These are phyloP conservation scores for Allium cepa DNA, from an alignment of 106 monocot genomes.

Conservation along the genomic window DNA sequence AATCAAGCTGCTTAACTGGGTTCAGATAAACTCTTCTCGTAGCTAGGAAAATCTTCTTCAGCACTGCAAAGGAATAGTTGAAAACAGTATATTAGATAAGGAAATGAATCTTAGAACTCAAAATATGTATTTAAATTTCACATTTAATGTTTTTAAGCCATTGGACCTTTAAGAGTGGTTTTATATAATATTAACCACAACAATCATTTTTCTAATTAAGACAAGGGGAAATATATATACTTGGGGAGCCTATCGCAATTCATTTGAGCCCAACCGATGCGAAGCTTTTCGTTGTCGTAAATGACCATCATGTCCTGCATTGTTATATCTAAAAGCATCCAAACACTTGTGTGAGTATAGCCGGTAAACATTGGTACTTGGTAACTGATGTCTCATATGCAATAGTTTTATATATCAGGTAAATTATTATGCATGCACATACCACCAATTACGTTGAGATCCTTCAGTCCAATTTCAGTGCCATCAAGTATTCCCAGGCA, in stretches of 20 bases:
- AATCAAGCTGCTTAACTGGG: too few relatives aligned
- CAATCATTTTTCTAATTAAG: too few relatives aligned
- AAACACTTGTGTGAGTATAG: neutral
- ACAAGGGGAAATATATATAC: neutral
- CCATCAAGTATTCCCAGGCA: constrained; percentile 95
- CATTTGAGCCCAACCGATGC: constrained; percentile 48
- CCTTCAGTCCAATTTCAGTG: constrained; percentile 42
- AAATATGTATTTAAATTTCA: too few relatives aligned
- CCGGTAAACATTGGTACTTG: neutral
- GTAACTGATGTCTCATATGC: neutral
- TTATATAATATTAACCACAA: too few relatives aligned
- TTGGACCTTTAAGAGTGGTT: too few relatives aligned
- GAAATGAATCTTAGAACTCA: too few relatives aligned
- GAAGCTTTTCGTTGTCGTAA: constrained; percentile 71
- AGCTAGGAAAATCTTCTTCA: too few relatives aligned
- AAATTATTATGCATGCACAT: neutral
- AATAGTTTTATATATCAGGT: neutral
- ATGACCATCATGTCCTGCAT: constrained; percentile 70
- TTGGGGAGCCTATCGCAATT: constrained; percentile 23
- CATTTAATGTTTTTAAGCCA: too few relatives aligned
- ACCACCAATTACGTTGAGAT: constrained; percentile 86
- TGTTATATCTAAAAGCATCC: constrained; percentile 45
- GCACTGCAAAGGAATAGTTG: too few relatives aligned
- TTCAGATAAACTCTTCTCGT: too few relatives aligned
- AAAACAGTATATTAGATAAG: too few relatives aligned